phyloP scores from a whole-genome alignment of 2,329 filamentous ascomycete genomes.

The Arthroderma sp. region DNA sequence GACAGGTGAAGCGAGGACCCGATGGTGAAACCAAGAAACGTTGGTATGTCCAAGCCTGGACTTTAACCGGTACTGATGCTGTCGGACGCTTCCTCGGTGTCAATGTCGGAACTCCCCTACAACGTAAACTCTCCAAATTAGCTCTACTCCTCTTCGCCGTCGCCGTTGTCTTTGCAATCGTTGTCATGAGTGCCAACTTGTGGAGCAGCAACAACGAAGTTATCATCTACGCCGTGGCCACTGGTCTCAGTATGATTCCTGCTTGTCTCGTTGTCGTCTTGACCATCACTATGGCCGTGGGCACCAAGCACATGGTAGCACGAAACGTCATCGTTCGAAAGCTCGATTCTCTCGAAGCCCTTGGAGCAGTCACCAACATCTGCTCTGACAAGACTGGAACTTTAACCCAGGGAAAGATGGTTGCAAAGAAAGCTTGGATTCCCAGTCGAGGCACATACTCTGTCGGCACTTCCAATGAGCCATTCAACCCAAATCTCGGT shows the following conservation, averaged over 20 bases:
- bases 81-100: conserved; percentile 53
- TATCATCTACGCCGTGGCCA: conserved; percentile 52
- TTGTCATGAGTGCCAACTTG: conserved; percentile 53
- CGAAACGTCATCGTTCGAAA: conserved; percentile 46
- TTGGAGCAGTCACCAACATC: conserved; percentile 49
- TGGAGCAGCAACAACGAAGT: conserved; percentile 45
- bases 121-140: conserved; percentile 54
- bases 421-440: conserved; percentile 47
- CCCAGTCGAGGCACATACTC: conserved; percentile 45
- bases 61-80: conserved; percentile 43
- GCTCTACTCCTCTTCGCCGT: conserved; percentile 54
- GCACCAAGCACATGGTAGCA: conserved; percentile 45
- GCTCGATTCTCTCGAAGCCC: conserved; percentile 44
- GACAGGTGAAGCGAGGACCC: conserved; percentile 40
- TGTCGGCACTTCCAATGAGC: conserved; percentile 42
- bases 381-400: conserved; percentile 49
- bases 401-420: conserved; percentile 51
- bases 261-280: conserved; percentile 51
- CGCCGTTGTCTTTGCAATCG: conserved; percentile 54
- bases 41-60: conserved; percentile 40
- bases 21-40: conserved; percentile 39
- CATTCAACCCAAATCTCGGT: conserved; percentile 44
- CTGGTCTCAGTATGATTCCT: conserved; percentile 48
- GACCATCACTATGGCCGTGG: conserved; percentile 54
- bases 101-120: conserved; percentile 55